Percentiles rank a stretch among this genome's conserved stretches.
These are phyloP conservation scores for Spizellomyces punctatus DNA, from an alignment of 192 early-diverging fungal genomes.

Conservation along the genomic window DNA sequence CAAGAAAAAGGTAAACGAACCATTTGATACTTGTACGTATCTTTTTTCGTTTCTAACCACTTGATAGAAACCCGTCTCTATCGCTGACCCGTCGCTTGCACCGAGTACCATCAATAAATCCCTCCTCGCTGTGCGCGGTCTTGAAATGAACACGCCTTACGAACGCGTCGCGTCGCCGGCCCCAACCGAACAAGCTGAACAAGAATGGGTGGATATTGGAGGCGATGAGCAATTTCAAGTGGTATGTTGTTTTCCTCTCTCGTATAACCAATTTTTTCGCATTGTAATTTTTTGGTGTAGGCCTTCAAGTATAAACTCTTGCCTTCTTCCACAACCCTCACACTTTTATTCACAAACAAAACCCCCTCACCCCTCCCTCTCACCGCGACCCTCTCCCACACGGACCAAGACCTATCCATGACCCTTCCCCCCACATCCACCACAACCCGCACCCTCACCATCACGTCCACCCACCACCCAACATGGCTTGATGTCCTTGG, in stretches of 20 bases:
- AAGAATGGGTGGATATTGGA: slow-evolving; percentile 3
- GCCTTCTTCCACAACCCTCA: too few species aligned
- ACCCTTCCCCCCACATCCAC: too few species aligned
- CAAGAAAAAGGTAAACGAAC: slow-evolving; percentile 15
- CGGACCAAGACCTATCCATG: too few species aligned
- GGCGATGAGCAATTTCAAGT: not conserved
- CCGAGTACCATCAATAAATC: not conserved
- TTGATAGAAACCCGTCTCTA: not conserved
- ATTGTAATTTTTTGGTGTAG: not conserved
- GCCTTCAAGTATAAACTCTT: not conserved
- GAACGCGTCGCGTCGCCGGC: slow-evolving; percentile 22
- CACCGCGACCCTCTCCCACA: too few species aligned
- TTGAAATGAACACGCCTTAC: slow-evolving; percentile 12
- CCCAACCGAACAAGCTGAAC: not conserved
- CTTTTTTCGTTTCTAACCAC: not conserved
- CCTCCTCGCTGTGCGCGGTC: slow-evolving; percentile 9
- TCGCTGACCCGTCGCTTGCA: not conserved
- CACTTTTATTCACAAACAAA: too few species aligned
- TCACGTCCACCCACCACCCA: too few species aligned
- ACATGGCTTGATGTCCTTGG: too few species aligned
- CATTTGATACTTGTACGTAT: not conserved
- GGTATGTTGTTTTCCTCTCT: slow-evolving; percentile 4
- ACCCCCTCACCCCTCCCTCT: too few species aligned
- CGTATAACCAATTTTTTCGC: not conserved
- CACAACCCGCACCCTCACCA: too few species aligned